Evolutionary conservation across 345 rosid species (phyloP), one percentile per base, ranked within the genome.

Genomic region (Citrus glauca): DNA sequence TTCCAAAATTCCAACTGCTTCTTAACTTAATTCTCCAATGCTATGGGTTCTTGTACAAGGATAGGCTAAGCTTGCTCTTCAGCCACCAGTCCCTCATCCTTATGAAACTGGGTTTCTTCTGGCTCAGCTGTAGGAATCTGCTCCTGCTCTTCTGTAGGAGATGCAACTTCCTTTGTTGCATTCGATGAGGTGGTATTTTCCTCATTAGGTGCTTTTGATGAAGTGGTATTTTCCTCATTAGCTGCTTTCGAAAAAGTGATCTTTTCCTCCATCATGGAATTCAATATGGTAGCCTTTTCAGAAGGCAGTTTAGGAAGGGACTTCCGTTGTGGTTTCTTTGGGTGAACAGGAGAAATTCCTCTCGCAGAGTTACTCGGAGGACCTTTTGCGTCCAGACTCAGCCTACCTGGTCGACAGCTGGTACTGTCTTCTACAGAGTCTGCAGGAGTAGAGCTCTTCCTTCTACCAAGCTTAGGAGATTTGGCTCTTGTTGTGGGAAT

Each of bases 381-480:
- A 45, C 76, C 79, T 81, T 82, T 86, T 86, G 85, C 94, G 62
- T 94, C 98, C 75, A 97, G 84, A 88, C 99, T 94, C 65, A 91
- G 79, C 66, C 97, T 88, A 50, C 84, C 83, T 6, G 57, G 10
- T 78, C 64, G 85, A 64, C 71, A 79, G 66, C 76, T 85, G 55
- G 69, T 76, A 68, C 67, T 79, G 73, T 81, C 85, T 83, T 81
- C 93, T 83, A 89, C 93, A 32, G 89, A 66, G 37, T 92, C 97
- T 7, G 64, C 79, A 27, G 81, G 59, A 28, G 81, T 70, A 9
- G 86, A 75, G 81, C 80, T 84, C 89, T 97, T 97, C 81, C 75
- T 97, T 71, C 99, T 78, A 55, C 99, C 99, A 28, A 97, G 93
- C 82, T 94, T 97, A 17, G 99, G 99, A 85, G 99, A 97, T 88